Percentiles rank a stretch among this genome's conserved stretches.
phyloP scores from a whole-genome alignment of 352 stramenopile species.

The Globisporangium cystogenes region DNA sequence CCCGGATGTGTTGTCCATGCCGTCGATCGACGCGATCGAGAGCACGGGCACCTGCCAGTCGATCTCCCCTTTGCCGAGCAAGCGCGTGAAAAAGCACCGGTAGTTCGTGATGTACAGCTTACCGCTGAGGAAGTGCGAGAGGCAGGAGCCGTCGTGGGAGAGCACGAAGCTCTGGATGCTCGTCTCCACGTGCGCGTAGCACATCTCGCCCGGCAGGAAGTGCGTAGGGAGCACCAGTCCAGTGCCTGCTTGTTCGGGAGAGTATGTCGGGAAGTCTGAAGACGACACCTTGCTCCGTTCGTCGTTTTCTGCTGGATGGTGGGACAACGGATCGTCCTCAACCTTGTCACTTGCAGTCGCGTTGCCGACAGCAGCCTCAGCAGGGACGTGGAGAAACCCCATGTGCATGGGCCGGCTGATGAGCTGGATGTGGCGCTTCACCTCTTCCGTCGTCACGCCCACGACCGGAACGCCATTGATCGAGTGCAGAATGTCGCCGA shows the following conservation, averaged over 20 bases:
- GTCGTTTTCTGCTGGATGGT: not conserved
- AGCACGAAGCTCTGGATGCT: slow-evolving; percentile 58
- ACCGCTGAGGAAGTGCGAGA: slow-evolving; percentile 64
- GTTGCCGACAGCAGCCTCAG: slow-evolving; percentile 6
- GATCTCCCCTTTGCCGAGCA: slow-evolving; percentile 42
- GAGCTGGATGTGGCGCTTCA: slow-evolving; percentile 72
- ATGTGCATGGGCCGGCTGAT: slow-evolving; percentile 65
- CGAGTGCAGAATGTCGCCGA: slow-evolving; percentile 70
- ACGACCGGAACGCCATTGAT: slow-evolving; percentile 79
- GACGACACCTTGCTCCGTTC: not conserved
- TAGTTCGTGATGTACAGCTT: slow-evolving; percentile 85
- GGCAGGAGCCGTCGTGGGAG: slow-evolving; percentile 57
- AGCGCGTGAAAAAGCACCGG: slow-evolving; percentile 65
- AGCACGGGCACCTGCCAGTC: slow-evolving; percentile 78
- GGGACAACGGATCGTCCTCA: not conserved
- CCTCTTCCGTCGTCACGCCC: slow-evolving; percentile 67
- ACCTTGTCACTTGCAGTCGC: slow-evolving; percentile 8
- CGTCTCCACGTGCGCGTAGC: slow-evolving; percentile 74
- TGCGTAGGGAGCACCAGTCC: slow-evolving; percentile 12
- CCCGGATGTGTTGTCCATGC: slow-evolving; percentile 29
- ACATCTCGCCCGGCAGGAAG: slow-evolving; percentile 71
- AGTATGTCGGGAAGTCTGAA: not conserved
- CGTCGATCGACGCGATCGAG: slow-evolving; percentile 64
- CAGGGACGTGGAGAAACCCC: slow-evolving; percentile 47
- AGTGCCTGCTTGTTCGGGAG: not conserved